Base-by-base conservation (phyloP, 345 rosid species). In the Moringa oleifera region DNA sequence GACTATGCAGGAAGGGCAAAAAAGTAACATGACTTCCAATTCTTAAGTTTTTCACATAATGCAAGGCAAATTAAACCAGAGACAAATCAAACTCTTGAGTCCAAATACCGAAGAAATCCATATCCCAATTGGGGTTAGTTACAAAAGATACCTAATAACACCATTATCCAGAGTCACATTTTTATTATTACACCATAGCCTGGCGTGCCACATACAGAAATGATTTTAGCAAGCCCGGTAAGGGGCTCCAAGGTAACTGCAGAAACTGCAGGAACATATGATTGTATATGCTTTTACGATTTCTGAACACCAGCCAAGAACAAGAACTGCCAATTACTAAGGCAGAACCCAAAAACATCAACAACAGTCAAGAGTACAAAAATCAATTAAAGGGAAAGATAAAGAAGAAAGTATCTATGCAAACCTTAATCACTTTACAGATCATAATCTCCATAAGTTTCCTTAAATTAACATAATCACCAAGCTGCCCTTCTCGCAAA, bases 361-460 rank as follows among this genome's bases (percentile, higher is more conserved):
- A 7, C 47, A 41, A 41, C 9, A 41, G 37, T 16, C 47, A 41
- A 7, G 47, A 41, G 12, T 11, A 15, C 6, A 11, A 41, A 41
- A 1, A 41, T 15, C 2, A 41, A 41, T 11, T 5, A 7, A 15
- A 41, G 12, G 6, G 12, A 41, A 9, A 41, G 3, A 20, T 9
- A 33, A 36, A 16, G 41, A 18, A 68, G 62, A 47, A 50, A 57
- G 15, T 16, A 0, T 59, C 8, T 19, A 50, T 24, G 20, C 76
- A 51, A 80, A 93, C 97, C 97, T 88, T 93, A 23, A 90, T 79
- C 71, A 94, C 97, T 85, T 83, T 94, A 76, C 92, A 82, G 65
- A 94, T 94, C 52, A 88, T 52, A 65, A 90, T 79, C 80, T 88
- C 99, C 97, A 90, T 86, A 55, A 94, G 79, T 53, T 80, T 90